phyloP scores from a whole-genome alignment of 1,139 yeast genomes.

The Saccharomycopsis hybrid region DNA sequence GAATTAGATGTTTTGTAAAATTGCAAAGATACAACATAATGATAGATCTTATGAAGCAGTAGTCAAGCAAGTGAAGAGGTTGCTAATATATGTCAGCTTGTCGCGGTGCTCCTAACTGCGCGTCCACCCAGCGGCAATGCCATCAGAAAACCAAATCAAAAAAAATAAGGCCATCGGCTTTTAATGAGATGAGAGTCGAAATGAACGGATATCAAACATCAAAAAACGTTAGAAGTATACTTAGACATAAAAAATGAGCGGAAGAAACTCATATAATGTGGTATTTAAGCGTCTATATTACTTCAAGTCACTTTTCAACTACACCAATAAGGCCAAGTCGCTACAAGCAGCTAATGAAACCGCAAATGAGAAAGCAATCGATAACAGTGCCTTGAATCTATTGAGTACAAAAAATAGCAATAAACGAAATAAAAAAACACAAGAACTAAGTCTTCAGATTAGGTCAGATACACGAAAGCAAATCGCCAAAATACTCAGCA shows the following conservation, averaged over 20 bases:
- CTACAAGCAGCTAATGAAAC: neutral
- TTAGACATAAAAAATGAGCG: neutral
- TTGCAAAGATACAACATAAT: too few species aligned
- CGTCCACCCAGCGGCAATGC: too few species aligned
- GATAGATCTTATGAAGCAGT: too few species aligned
- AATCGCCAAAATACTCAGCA: constrained; percentile 1
- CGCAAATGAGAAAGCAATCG: neutral
- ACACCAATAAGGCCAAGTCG: neutral
- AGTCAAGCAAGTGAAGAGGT: too few species aligned
- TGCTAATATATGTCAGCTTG: too few species aligned
- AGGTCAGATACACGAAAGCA: neutral
- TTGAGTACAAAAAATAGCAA: neutral
- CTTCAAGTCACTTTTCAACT: neutral
- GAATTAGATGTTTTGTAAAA: too few species aligned
- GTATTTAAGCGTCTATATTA: neutral
- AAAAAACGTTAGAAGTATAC: too few species aligned
- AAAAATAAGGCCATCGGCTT: too few species aligned
- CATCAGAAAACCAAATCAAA: too few species aligned
- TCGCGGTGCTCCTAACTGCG: too few species aligned
- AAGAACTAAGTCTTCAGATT: neutral
- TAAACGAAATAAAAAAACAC: neutral
- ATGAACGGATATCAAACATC: too few species aligned
- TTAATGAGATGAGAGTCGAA: too few species aligned
- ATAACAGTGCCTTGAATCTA: neutral
- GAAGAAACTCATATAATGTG: neutral